A percentile compares a stretch with the other conserved stretches of the same genome.
These are phyloP conservation scores for Penicillium desertorum DNA, from an alignment of 495 filamentous ascomycete species.

Conservation along the genomic window DNA sequence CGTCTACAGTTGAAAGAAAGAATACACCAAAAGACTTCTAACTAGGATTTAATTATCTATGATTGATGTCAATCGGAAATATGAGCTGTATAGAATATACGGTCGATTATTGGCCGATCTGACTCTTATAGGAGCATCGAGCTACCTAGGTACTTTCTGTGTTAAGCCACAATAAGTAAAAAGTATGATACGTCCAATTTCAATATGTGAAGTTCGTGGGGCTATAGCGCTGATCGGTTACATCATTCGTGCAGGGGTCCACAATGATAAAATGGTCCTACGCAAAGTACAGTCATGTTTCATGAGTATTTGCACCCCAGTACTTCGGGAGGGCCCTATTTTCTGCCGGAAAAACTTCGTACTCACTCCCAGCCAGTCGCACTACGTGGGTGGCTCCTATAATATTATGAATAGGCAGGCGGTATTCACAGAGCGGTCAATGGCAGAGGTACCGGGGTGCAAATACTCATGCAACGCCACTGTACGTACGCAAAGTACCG, in stretches of 20 bases:
- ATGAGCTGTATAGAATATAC: neutral
- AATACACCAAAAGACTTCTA: neutral
- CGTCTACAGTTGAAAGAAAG: neutral
- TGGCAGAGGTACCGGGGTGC: too few species aligned
- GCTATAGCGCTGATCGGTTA: constrained; percentile 5
- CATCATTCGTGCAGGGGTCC: constrained; percentile 2
- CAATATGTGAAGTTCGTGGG: neutral
- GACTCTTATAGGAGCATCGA: neutral
- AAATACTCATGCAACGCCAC: too few species aligned
- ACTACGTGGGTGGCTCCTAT: too few species aligned
- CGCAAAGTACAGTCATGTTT: neutral
- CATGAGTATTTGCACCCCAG: too few species aligned
- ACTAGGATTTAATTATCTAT: neutral
- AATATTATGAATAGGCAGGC: too few species aligned
- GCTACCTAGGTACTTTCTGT: neutral
- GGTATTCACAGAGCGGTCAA: too few species aligned
- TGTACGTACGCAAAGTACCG: neutral
- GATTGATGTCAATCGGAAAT: neutral
- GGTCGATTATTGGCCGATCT: neutral
- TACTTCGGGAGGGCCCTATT: too few species aligned
- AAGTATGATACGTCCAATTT: neutral
- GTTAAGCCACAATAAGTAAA: neutral
- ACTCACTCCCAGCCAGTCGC: too few species aligned
- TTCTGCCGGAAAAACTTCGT: too few species aligned
- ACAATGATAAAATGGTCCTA: too few species aligned